Evolutionary conservation across 495 filamentous ascomycete genomes (phyloP), one percentile per base, ranked within the genome.

Genomic region (Lasiosphaeria ovina): DNA sequence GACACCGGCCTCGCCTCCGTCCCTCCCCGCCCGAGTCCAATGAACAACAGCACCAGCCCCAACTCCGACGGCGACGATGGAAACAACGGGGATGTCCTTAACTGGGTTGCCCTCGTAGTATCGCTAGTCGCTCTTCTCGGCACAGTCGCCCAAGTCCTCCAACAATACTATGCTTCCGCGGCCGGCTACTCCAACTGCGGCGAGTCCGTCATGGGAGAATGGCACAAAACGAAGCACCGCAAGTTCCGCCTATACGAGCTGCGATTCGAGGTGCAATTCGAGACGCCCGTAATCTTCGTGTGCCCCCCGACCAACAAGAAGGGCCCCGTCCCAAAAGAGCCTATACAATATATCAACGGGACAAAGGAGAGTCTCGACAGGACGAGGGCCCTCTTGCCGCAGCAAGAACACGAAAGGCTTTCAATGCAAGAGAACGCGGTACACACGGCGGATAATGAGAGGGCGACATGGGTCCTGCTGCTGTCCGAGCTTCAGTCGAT

Each of bases 251-350:
- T 58, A 33, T 54, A 55, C 12, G 79, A 83, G 67, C 69, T 83
- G 8, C 72, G 80, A 12, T 78, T 81, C 55, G 79, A 83, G 56
- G 78, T 81, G 31, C 69, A 73, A 16, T 81, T 79, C 65, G 73
- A 81, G 55, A 70, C 77, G 0, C 80, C 80, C 32, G 74, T 81
- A 36, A 75, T 83, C 38, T 80, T 83, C 44, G 72, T 79, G 16
- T 77, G 73, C 31, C 64, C 68, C 3, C 69, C 77, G 3, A 63
- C 40, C n/a, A 81, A 81, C 63, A 51, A 51, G 3, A 64, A 64
- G 0, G 76, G 77, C 6, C 79, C 79, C 10, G 71, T 80, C 17
- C 52, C 58, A 45, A 58, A 54, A 11, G 64, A 67, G 61, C 42
- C 57, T 0, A 75, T 80, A 7, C 60, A 63, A 50, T 75, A 74